Percentiles rank a stretch among this genome's conserved stretches.
phyloP scores from a whole-genome alignment of 2,329 filamentous ascomycete species.

The Fusarium citri region DNA sequence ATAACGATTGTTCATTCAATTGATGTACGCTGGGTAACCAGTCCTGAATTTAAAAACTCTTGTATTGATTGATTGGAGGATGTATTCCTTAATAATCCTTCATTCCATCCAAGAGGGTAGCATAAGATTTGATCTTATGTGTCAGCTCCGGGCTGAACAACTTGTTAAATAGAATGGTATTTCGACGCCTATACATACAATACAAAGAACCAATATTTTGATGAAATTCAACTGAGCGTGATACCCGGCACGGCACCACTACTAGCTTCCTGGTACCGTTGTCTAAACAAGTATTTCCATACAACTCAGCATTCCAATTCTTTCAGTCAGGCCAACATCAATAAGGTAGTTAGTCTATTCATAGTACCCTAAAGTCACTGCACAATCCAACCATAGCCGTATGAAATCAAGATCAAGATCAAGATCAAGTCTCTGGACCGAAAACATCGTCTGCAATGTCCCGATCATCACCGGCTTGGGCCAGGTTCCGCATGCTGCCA shows the following conservation, averaged over 20 bases:
- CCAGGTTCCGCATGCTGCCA: constrained; percentile 54
- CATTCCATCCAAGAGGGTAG: too few relatives aligned
- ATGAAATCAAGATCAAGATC: constrained; percentile 13
- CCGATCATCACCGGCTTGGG: constrained; percentile 42
- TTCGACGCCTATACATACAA: not conserved
- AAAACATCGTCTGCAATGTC: constrained; percentile 31
- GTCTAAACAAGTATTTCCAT: not conserved
- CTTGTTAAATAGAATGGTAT: not conserved
- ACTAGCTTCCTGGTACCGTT: not conserved
- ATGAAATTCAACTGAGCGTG: not conserved
- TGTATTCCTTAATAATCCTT: not conserved
- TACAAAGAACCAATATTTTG: not conserved
- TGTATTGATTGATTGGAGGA: not conserved
- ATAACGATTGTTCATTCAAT: not conserved
- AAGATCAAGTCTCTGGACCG: constrained; percentile 31
- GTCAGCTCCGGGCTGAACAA: not conserved
- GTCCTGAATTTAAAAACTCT: not conserved
- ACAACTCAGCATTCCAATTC: not conserved
- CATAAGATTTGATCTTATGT: too few relatives aligned
- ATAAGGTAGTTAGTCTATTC: constrained; percentile 1
- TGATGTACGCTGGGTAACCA: not conserved
- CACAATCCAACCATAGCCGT: not conserved
- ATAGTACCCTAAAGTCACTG: not conserved
- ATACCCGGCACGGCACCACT: not conserved
- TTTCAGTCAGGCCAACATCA: not conserved